Conservation (phyloP, 2,329 filamentous ascomycete species). For the Sporothrix protearum region DNA sequence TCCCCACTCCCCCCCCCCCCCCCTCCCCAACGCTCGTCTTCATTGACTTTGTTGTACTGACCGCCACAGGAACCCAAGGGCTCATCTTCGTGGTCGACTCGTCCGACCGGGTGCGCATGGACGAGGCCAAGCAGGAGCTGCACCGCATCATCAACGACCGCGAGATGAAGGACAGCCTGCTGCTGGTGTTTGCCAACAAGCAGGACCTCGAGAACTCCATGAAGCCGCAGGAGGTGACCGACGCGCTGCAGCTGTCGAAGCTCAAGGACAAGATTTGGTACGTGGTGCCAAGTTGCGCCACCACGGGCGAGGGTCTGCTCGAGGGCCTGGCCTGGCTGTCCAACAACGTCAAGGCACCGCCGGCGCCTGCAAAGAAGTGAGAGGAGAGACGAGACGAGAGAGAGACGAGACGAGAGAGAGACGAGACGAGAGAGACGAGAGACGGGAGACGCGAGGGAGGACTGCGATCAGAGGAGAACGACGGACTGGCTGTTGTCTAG, state of each 20-base stretch:
- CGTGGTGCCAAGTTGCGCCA: conserved; percentile 78
- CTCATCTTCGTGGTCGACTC: conserved; percentile 99
- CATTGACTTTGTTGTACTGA: background rate
- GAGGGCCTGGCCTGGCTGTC: conserved; percentile 81
- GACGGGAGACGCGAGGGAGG: no score
- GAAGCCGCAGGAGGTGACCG: conserved; percentile 75
- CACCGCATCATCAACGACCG: conserved; percentile 97
- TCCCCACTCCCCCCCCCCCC: no score
- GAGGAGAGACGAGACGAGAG: no score
- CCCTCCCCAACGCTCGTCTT: no score
- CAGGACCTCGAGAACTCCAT: conserved; percentile 85
- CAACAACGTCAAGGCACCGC: conserved; percentile 72
- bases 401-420: no score
- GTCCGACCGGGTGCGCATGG: conserved; percentile 84
- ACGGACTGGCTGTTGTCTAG: background rate
- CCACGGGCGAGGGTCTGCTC: conserved; percentile 73
- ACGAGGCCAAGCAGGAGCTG: conserved; percentile 88
- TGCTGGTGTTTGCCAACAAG: conserved; percentile 98
- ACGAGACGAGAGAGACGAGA: no score
- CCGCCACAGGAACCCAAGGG: conserved; percentile 74
- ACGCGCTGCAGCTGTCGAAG: conserved; percentile 69
- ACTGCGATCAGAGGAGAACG: background rate
- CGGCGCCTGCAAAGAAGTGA: conserved; percentile 53
- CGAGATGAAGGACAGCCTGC: conserved; percentile 92
- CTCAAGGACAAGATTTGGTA: conserved; percentile 83